Evolutionary conservation across 768 basidiomycete genomes (phyloP), one percentile per base, ranked within the genome.

Genomic region (Amanita muscaria): DNA sequence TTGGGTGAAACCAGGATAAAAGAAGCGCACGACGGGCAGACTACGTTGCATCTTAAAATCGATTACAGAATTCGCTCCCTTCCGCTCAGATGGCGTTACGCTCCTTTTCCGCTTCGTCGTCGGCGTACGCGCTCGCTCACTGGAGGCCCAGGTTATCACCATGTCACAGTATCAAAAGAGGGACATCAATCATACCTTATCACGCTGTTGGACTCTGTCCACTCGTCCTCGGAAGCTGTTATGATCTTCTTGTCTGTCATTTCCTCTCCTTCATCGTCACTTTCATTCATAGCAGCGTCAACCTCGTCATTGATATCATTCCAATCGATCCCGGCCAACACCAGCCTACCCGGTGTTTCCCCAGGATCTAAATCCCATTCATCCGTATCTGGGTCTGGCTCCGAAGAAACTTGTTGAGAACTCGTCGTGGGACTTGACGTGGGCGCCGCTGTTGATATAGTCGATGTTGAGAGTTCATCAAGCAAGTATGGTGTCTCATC

Each of bases 271-370:
- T 77, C 77, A 42, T 83, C 81, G 48, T 84, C 80, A 50, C 80
- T 80, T 67, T 87, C 84, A 50, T 80, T 82, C 77, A 92, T 79
- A 30, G 86, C 83, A 33, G 82, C 89, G 49, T 90, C 88, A 27
- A 92, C 82, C 56, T 93, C 92, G 48, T 83, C 77, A 56, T 88
- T 86, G 53, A 88, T 82, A 53, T 80, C 82, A 52, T 80, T 77
- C 83, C 88, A 90, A 58, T 89, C 73, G 45, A 88, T 79, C 36
- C 77, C 77, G 47, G 64, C 70, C 46, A 81, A 66, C 57, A 75
- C 74, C 37, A 83, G 61, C 24, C 57, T 51, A 31, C 46, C 46
- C 25, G 38, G 40, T 21, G 23, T 10, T 32, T 47, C 46, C n/a
- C n/a, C n/a, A n/a, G n/a, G n/a, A n/a, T n/a, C n/a, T n/a, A n/a